A percentile compares a stretch with the other conserved stretches of the same genome.
phyloP scores from a whole-genome alignment of 1,284 basidiomycete genomes.

The Singerocomus inundabilis region DNA sequence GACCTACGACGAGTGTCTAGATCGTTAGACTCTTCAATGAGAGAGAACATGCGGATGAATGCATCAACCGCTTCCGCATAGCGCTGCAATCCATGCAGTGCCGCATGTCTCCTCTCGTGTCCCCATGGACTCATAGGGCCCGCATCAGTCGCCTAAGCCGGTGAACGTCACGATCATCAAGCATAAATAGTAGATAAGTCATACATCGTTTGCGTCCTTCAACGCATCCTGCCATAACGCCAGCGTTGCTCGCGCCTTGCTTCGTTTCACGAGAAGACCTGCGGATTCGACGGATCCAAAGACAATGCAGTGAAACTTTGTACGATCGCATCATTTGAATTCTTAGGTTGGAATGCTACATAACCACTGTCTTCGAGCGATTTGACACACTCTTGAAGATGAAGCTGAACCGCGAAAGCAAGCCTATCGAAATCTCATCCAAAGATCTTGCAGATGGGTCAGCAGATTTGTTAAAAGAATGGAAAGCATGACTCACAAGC shows the following conservation, averaged over 20 bases:
- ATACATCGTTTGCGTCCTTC: slow-evolving; percentile 4
- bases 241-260: not conserved
- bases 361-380: not conserved
- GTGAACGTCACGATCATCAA: not conserved
- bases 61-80: slow-evolving; percentile 8
- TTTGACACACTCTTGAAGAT: not conserved
- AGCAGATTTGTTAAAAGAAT: too few species aligned
- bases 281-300: not conserved
- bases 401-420: not conserved
- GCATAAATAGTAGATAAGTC: not conserved
- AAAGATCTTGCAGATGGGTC: slow-evolving; percentile 3
- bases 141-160: slow-evolving; percentile 1
- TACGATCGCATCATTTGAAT: not conserved
- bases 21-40: slow-evolving; percentile 2
- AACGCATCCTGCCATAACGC: slow-evolving; percentile 1
- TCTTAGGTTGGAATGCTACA: not conserved
- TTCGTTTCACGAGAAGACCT: slow-evolving; percentile 11
- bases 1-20: not conserved
- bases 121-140: not conserved
- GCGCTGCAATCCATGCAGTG: not conserved
- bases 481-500: not conserved
- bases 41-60: not conserved
- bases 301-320: slow-evolving; percentile 2
- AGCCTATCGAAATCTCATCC: not conserved
- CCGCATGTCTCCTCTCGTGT: slow-evolving; percentile 5